Percentiles rank a stretch among this genome's conserved stretches.
These are phyloP conservation scores for Alisma plantagoaquatica DNA, from an alignment of 106 monocot genomes.

Conservation along the genomic window DNA sequence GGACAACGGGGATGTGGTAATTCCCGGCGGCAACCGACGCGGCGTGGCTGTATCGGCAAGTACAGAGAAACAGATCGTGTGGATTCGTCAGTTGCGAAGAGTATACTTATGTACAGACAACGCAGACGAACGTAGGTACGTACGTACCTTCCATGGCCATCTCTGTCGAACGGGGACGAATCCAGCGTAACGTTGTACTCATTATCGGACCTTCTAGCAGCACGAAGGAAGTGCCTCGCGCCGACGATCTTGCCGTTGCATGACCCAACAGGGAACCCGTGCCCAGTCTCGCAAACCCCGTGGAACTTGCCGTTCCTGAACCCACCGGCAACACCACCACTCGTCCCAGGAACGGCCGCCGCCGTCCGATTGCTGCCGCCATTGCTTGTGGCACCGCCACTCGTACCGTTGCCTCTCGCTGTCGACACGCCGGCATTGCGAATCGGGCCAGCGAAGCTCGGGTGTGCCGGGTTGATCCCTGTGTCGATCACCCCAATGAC, in stretches of 20 bases:
- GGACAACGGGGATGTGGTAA: conserved; percentile 3
- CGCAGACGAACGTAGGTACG: too few relatives aligned
- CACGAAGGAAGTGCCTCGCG: conserved; percentile 54
- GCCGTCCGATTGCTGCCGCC: conserved; percentile 9
- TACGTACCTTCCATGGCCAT: conserved; percentile 74
- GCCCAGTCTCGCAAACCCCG: conserved; percentile 48
- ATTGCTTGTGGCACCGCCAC: too few relatives aligned
- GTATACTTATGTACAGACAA: too few relatives aligned
- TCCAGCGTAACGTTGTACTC: conserved; percentile 49
- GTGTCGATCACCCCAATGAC: conserved; percentile 82
- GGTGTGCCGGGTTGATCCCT: conserved; percentile 59
- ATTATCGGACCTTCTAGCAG: conserved; percentile 38
- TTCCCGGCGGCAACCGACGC: conserved; percentile 17
- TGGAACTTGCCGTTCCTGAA: conserved; percentile 22
- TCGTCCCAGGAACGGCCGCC: background rate
- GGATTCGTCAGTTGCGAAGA: too few relatives aligned
- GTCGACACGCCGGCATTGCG: too few relatives aligned
- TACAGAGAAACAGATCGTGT: too few relatives aligned
- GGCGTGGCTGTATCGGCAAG: conserved; percentile 17
- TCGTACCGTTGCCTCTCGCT: too few relatives aligned
- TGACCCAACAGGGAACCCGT: conserved; percentile 33
- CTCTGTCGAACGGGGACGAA: conserved; percentile 67
- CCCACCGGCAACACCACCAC: background rate
- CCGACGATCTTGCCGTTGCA: conserved; percentile 80
- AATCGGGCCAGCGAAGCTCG: conserved; percentile 69